phyloP scores from a whole-genome alignment of 73 alveolate genomes.

The Symbiodinium natans region DNA sequence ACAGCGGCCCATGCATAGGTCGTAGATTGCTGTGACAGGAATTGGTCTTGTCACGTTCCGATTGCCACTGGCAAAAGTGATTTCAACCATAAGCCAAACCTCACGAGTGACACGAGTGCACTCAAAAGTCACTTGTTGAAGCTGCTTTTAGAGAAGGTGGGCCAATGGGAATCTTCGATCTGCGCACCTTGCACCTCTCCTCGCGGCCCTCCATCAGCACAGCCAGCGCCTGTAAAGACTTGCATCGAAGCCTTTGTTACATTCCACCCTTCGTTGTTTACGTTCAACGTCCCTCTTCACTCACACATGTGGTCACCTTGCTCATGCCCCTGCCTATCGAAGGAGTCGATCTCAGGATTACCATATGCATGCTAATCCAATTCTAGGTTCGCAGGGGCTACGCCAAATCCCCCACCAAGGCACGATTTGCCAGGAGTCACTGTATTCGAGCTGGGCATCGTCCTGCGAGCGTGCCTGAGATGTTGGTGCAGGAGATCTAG shows the following conservation, averaged over 20 bases:
- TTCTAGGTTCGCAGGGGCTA: background rate
- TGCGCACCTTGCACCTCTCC: constrained; percentile 3
- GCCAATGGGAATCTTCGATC: too few species aligned
- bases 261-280: background rate
- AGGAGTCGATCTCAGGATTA: background rate
- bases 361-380: background rate
- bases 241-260: too few species aligned
- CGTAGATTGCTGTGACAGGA: too few species aligned
- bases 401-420: background rate
- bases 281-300: background rate
- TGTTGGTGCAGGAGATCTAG: background rate
- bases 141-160: too few species aligned
- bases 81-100: too few species aligned
- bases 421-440: background rate
- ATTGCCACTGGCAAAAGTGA: too few species aligned
- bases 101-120: too few species aligned
- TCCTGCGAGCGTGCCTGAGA: background rate
- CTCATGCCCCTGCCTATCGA: too few species aligned
- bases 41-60: too few species aligned
- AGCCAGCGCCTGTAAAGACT: constrained; percentile 4
- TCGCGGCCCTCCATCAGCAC: background rate
- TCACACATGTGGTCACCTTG: too few species aligned
- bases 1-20: too few species aligned
- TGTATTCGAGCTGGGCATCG: background rate
- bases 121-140: too few species aligned